A percentile compares a stretch with the other conserved stretches of the same genome.
phyloP scores from a whole-genome alignment of 352 stramenopile genomes.

The Phytophthora nicotianae region DNA sequence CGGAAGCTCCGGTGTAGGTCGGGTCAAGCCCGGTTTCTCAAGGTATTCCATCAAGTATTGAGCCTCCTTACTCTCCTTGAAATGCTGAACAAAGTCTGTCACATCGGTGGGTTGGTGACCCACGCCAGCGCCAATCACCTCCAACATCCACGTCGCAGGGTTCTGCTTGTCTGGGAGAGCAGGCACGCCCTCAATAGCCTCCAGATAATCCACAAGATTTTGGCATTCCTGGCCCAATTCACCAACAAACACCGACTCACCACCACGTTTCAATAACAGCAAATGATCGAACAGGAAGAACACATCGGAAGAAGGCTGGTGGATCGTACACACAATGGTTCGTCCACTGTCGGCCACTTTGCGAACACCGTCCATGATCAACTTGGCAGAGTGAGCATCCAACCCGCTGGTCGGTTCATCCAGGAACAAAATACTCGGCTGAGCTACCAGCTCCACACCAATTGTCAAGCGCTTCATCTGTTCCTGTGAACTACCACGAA shows the following conservation, averaged over 20 bases:
- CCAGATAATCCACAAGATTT: conserved; percentile 52
- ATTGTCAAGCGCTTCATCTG: conserved; percentile 58
- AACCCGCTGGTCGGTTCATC: conserved; percentile 79
- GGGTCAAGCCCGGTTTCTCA: conserved; percentile 25
- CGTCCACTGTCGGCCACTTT: conserved; percentile 69
- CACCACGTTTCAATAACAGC: conserved; percentile 63
- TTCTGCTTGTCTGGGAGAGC: conserved; percentile 38
- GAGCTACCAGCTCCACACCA: conserved; percentile 68
- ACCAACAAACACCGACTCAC: conserved; percentile 55
- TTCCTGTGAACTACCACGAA: conserved; percentile 36
- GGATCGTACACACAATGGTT: conserved; percentile 90
- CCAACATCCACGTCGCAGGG: conserved; percentile 63
- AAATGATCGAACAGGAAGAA: conserved; percentile 89
- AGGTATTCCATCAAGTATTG: conserved; percentile 11
- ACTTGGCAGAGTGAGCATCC: conserved; percentile 77
- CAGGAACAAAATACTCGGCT: conserved; percentile 83
- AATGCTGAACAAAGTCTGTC: conserved; percentile 50
- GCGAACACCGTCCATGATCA: conserved; percentile 79
- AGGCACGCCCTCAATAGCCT: conserved; percentile 29
- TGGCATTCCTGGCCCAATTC: conserved; percentile 40
- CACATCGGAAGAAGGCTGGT: conserved; percentile 87
- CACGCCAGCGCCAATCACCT: conserved; percentile 44
- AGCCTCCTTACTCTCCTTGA: conserved; percentile 37
- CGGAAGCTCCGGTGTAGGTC: conserved; percentile 15
- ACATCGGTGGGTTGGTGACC: conserved; percentile 7